Percentiles rank a stretch among this genome's conserved stretches.
These are phyloP conservation scores for Niveomyces coronatus DNA, from an alignment of 2,329 filamentous ascomycete genomes.

Conservation along the genomic window DNA sequence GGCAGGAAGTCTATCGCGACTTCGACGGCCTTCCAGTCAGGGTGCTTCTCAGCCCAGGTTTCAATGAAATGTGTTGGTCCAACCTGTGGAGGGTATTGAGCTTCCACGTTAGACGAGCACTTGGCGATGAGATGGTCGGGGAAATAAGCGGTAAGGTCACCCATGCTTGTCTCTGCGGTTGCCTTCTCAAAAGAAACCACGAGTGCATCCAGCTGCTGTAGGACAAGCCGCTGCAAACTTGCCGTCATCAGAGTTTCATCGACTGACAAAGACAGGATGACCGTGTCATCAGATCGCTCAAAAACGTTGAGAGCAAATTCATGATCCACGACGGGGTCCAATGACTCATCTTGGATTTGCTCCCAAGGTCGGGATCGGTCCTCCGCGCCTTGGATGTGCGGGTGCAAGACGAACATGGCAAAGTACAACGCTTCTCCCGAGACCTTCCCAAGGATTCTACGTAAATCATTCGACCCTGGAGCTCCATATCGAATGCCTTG, in stretches of 20 bases:
- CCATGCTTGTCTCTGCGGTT: not conserved
- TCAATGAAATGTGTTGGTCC: not conserved
- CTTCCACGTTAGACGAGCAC: not conserved
- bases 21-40: conserved; percentile 2
- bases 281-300: not conserved
- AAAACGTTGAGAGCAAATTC: conserved; percentile 1
- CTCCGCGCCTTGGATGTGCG: not conserved
- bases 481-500: conserved; percentile 1
- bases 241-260: conserved; percentile 1
- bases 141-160: not conserved
- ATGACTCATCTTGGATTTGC: conserved; percentile 1
- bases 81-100: not conserved
- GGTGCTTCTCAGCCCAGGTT: conserved; percentile 1
- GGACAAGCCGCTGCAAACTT: not conserved
- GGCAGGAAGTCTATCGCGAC: conserved; percentile 1
- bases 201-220: conserved; percentile 1
- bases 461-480: conserved; percentile 1
- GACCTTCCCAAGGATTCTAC: not conserved
- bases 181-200: not conserved
- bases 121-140: not conserved
- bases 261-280: conserved; percentile 3
- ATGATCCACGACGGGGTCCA: conserved; percentile 2
- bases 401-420: conserved; percentile 4
- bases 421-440: not conserved
- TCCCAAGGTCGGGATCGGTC: not conserved